These are phyloP conservation scores for Fraxinus xanthoxyloides DNA, from an alignment of 305 asterid species.

Conservation along the genomic window DNA sequence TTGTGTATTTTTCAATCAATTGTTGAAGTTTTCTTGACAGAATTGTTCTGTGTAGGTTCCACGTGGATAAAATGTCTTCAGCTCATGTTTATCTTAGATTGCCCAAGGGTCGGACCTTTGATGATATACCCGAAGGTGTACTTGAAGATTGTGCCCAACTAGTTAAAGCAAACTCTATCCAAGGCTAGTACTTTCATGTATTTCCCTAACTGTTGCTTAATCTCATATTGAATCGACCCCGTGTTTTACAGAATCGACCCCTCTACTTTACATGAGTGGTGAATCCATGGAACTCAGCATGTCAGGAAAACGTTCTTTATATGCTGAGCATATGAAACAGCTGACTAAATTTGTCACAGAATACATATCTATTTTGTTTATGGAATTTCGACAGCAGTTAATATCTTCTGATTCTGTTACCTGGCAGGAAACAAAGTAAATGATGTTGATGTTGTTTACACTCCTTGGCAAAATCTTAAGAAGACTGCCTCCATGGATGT, in stretches of 20 bases:
- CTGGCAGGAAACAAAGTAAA: conserved; percentile 81
- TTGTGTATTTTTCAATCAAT: not conserved
- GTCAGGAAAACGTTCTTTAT: not conserved
- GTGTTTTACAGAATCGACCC: not conserved
- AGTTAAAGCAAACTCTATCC: conserved; percentile 95
- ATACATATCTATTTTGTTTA: not conserved
- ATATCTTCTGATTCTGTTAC: conserved; percentile 6
- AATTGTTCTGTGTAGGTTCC: conserved; percentile 66
- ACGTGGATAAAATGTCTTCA: conserved; percentile 97
- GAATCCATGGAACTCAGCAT: not conserved
- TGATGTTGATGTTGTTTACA: conserved; percentile 89
- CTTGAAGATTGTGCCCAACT: conserved; percentile 91
- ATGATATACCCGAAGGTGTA: conserved; percentile 81
- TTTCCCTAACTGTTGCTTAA: not conserved
- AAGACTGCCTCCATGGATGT: conserved; percentile 97
- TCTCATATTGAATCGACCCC: not conserved
- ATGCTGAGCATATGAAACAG: not conserved
- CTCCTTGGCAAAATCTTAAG: conserved; percentile 95
- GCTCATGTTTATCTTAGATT: conserved; percentile 95
- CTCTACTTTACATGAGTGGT: not conserved
- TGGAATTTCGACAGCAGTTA: not conserved
- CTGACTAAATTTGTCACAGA: not conserved
- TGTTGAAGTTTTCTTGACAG: conserved; percentile 21
- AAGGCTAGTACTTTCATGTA: conserved; percentile 43
- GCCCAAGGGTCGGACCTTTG: conserved; percentile 77